Evolutionary conservation across 2,329 filamentous ascomycete species (phyloP).

Genomic region (Fusarium succisae): DNA sequence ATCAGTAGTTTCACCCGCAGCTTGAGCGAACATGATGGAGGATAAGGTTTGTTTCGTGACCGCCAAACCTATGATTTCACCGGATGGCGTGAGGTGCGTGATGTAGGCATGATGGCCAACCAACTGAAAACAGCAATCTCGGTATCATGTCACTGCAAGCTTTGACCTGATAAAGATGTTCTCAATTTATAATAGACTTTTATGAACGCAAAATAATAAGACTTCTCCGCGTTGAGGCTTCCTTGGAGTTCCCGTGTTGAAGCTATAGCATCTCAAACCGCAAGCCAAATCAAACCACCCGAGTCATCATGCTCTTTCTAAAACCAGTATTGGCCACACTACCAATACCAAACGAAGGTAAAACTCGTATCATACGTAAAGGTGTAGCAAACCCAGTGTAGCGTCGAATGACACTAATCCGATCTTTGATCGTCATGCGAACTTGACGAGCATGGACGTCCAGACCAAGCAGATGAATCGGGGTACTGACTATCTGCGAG

Average conservation of each 20-base stretch:
- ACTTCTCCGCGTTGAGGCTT: slow-evolving; percentile 28
- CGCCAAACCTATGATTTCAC: too few species aligned
- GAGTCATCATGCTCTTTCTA: slow-evolving; percentile 33
- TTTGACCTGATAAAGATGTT: neutral
- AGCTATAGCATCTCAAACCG: slow-evolving; percentile 4
- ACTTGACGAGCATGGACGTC: slow-evolving; percentile 32
- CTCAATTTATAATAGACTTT: neutral
- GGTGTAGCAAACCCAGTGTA: slow-evolving; percentile 34
- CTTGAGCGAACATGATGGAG: neutral
- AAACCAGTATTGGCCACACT: slow-evolving; percentile 39
- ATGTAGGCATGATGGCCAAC: neutral
- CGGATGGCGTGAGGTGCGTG: accelerated
- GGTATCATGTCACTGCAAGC: accelerated
- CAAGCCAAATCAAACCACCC: slow-evolving; percentile 4
- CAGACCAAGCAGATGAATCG: slow-evolving; percentile 38
- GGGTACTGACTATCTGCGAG: slow-evolving; percentile 37
- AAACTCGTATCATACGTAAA: slow-evolving; percentile 34
- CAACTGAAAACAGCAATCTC: neutral
- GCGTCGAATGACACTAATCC: slow-evolving; percentile 19
- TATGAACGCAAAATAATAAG: neutral
- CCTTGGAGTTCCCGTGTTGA: slow-evolving; percentile 28
- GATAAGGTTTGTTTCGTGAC: neutral
- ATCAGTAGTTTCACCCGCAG: too few species aligned
- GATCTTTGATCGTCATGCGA: slow-evolving; percentile 27
- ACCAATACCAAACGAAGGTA: slow-evolving; percentile 38